Conservation (phyloP, 768 basidiomycete species). For the Hygrophorus pudorinus region DNA sequence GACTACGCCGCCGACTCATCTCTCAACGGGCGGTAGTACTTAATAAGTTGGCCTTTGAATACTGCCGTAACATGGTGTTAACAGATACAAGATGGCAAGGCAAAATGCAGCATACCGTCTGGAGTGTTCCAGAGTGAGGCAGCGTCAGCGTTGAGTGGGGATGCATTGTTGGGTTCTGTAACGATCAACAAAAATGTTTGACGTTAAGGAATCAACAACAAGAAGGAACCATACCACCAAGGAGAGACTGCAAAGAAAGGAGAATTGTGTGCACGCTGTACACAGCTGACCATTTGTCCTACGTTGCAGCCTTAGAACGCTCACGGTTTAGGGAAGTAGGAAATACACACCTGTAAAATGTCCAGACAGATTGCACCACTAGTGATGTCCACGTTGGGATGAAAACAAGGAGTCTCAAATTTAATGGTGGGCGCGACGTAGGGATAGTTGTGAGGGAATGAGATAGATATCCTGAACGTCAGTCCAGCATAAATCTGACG, state of each 20-base stretch:
- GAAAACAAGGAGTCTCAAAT: conserved; percentile 85
- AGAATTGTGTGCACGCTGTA: conserved; percentile 89
- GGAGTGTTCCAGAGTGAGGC: conserved; percentile 69
- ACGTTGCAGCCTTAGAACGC: not conserved
- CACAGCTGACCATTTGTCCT: conserved; percentile 93
- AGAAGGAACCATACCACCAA: conserved; percentile 61
- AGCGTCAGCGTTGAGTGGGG: conserved; percentile 82
- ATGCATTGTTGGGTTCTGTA: conserved; percentile 92
- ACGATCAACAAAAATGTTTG: not conserved
- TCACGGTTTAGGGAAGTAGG: not conserved
- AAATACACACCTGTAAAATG: conserved; percentile 61
- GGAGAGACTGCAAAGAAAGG: conserved; percentile 75
- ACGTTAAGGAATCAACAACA: not conserved
- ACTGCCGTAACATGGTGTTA: conserved; percentile 25
- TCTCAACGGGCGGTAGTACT: conserved; percentile 41
- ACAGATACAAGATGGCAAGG: conserved; percentile 1
- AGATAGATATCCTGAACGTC: conserved; percentile 73
- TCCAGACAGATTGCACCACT: conserved; percentile 78
- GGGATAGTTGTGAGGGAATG: conserved; percentile 83
- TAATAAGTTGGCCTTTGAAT: conserved; percentile 66
- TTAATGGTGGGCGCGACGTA: conserved; percentile 79
- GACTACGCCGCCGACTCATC: too few species aligned
- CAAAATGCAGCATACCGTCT: conserved; percentile 34
- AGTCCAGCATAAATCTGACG: conserved; percentile 67
- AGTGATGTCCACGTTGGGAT: conserved; percentile 80